A percentile compares a stretch with the other conserved stretches of the same genome.
Conservation (phyloP, 140 eudicot genomes). For the Anethum foeniculum region DNA sequence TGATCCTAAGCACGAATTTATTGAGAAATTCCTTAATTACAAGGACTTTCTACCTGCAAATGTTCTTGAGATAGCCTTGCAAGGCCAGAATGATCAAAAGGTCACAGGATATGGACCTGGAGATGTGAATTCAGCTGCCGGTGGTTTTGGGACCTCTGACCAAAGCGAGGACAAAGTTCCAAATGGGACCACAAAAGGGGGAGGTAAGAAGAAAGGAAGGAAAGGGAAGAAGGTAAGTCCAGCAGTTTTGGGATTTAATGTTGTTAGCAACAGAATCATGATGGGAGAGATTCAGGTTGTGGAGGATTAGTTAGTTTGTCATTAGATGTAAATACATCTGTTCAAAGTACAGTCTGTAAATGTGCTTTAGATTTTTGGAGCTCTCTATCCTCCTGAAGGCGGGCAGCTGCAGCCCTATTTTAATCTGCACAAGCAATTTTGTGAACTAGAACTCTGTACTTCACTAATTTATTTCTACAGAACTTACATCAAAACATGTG, state of each 20-base stretch:
- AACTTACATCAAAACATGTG: background rate
- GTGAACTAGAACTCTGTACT: constrained; percentile 14
- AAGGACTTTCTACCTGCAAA: constrained; percentile 72
- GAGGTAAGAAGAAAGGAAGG: constrained; percentile 77
- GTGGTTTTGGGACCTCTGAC: constrained; percentile 30
- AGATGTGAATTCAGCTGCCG: constrained; percentile 36
- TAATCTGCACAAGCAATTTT: constrained; percentile 49
- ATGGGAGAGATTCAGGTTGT: constrained; percentile 93
- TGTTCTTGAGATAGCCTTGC: constrained; percentile 76
- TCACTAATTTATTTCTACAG: background rate
- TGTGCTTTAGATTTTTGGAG: constrained; percentile 22
- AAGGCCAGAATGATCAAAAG: constrained; percentile 40
- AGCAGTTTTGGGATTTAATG: constrained; percentile 77
- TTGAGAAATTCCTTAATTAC: constrained; percentile 85
- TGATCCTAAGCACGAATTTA: constrained; percentile 78
- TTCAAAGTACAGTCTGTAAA: constrained; percentile 37
- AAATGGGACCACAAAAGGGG: constrained; percentile 41
- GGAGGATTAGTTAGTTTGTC: constrained; percentile 45
- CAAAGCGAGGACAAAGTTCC: constrained; percentile 19
- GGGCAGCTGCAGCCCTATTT: constrained; percentile 29
- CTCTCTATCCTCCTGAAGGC: constrained; percentile 15
- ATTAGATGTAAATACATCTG: constrained; percentile 41
- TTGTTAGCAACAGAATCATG: constrained; percentile 97
- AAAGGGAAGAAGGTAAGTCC: constrained; percentile 93
- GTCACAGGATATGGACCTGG: constrained; percentile 23